Evolutionary conservation across 1,284 basidiomycete species (phyloP), one percentile per base, ranked within the genome.

Genomic region (Ceratobasidium sp.): DNA sequence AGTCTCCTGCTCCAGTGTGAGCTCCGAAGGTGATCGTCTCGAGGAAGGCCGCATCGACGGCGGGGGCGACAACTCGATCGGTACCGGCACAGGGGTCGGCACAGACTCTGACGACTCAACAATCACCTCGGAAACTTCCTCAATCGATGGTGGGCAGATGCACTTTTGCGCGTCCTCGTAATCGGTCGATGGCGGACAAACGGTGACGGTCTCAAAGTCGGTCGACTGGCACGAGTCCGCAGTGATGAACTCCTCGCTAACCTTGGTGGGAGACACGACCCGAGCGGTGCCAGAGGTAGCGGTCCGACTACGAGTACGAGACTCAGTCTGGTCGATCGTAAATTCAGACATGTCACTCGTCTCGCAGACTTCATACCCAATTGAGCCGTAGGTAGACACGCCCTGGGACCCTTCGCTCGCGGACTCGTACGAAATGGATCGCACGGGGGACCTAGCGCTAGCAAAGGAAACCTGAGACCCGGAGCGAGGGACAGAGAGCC

Each of bases 391-490:
- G 77, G 70, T 67, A 66, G 77, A 42, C 28, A 40, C 60, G 18
- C 40, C 46, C n/a, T 42, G 68, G 1, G 77, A 70, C n/a, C 42
- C 77, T 3, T 55, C 75, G 42, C 64, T 60, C 4, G 64, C 64
- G 58, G 80, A 80, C 13, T 70, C 69, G 23, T 79, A 86, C 33
- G 87, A 86, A 10, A 84, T 83, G 49, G 84, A 84, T 12, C 82
- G 84, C 33, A 85, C 83, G 12, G 85, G 84, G 9, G 86, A 44
- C 42, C 68, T 33, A 58, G 33, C 33, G 33, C 33, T 33, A 33
- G 33, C 33, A 33, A 89, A 82, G 80, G 89, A 88, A 0, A 88
- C 89, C 5, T 88, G 89, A 1, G 84, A 84, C 78, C 88, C 89
- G 23, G 67, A 58, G 15, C 63, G 55, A 1, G 49, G 75, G n/a